Evolutionary conservation across 306 rosid species (phyloP).

Genomic region (apple (Malus domestica)): DNA sequence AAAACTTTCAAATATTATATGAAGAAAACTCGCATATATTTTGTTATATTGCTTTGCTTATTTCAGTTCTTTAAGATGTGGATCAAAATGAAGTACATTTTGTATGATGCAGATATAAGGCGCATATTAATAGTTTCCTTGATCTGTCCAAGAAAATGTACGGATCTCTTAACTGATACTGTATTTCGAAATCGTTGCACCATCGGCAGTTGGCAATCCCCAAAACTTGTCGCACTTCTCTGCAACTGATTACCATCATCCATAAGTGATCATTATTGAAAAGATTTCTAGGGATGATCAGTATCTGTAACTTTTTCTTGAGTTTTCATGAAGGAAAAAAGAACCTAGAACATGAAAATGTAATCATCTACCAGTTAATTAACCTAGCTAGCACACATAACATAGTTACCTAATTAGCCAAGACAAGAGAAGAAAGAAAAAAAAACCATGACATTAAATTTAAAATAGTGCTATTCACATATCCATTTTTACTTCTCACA

Average conservation of each 20-base stretch:
- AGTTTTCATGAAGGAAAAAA: no score
- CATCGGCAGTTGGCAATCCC: neutral
- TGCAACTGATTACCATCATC: neutral
- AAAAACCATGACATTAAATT: neutral
- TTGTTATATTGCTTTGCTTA: no score
- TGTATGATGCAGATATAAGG: neutral
- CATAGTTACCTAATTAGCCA: neutral
- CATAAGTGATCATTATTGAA: neutral
- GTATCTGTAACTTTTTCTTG: no score
- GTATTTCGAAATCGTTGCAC: neutral
- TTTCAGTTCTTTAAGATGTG: neutral
- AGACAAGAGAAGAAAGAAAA: neutral
- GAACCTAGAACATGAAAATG: neutral
- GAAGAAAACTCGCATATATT: neutral
- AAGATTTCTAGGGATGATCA: no score
- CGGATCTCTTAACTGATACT: neutral
- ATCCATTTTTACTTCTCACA: no score
- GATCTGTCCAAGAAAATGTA: neutral
- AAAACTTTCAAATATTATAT: neutral
- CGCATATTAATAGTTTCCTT: neutral
- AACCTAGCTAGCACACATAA: no score
- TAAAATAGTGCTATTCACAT: no score
- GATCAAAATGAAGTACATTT: neutral
- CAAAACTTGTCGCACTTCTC: neutral
- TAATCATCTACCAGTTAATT: neutral